Base-by-base conservation (phyloP, 345 rosid genomes). In the Draba incana region DNA sequence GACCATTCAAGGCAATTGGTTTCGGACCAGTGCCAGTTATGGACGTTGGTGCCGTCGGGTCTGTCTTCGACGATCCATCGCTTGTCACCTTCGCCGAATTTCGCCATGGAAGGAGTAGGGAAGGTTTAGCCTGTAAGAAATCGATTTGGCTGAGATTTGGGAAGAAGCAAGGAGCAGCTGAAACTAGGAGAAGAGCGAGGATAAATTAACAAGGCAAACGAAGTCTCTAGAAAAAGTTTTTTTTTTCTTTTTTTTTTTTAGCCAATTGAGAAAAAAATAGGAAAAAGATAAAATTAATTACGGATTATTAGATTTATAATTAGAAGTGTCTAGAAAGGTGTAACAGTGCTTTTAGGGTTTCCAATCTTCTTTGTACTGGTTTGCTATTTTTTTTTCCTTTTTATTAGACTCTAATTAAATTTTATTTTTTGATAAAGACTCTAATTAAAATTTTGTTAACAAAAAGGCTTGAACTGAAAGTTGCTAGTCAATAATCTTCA, bases 21-120 rank as follows among this genome's bases (percentile, higher is more conserved):
- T 73, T 94, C 98, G 1, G 98, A 78, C 99, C 98, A 94, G 87
- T 94, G 99, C 99, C 99, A 92, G 83, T 91, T 91, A 71, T 94
- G 97, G 49, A 92, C 98, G 69, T 94, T 94, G 74, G 98, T 81
- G 38, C 97, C 99, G 82, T 94, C 98, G n/a, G 92, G 57, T 54
- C 99, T 82, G 30, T 92, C 99, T 47, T 94, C 96, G 0, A 94
- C 99, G 84, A 94, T 94, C 98, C 99, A 94, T 4, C 99, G 89
- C 75, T 83, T 92, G 84, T 94, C 98, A 10, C 99, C 98, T 56
- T 94, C 99, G 28, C 98, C 99, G 81, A 78, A 85, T 68, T 82
- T 94, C 5, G 99, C 99, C 99, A 91, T 94, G 52, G 49, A 2
- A 5, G 53, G 55, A 39, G 39, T 52, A 4, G 41, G 38, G 37